Evolutionary conservation across 2,329 filamentous ascomycete genomes (phyloP).

Genomic region (Dactylellina cionopaga): DNA sequence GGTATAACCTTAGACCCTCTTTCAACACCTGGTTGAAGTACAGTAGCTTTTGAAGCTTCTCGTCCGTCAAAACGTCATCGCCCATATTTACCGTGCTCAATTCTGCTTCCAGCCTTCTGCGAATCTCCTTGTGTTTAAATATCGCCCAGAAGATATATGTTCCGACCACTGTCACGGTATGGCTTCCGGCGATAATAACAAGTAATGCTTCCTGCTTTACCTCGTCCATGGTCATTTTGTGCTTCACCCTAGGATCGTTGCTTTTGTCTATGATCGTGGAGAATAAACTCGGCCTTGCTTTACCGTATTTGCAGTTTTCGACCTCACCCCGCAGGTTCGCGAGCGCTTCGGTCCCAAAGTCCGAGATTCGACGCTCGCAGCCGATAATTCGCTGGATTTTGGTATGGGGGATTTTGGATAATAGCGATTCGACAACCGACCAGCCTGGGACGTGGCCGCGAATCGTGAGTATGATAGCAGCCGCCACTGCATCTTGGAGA

Average conservation of each 20-base stretch:
- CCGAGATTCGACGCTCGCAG: neutral
- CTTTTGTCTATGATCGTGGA: neutral
- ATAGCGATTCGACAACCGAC: neutral
- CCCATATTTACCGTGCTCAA: neutral
- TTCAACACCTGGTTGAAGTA: conserved; percentile 29
- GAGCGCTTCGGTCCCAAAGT: conserved; percentile 3
- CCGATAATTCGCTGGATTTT: conserved; percentile 13
- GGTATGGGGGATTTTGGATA: conserved; percentile 19
- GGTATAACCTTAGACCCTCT: conserved; percentile 27
- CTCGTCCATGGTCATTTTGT: conserved; percentile 8
- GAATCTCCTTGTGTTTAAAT: neutral
- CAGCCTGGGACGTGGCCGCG: conserved; percentile 10
- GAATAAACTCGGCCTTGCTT: neutral
- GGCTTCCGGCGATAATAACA: conserved; percentile 5
- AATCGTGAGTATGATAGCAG: neutral
- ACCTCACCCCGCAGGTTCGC: neutral
- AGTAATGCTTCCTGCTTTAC: neutral
- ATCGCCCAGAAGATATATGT: conserved; percentile 36
- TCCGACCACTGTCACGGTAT: conserved; percentile 2
- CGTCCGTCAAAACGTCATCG: conserved; percentile 4
- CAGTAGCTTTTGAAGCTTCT: conserved; percentile 3
- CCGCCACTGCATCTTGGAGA: conserved; percentile 2
- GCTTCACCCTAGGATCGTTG: conserved; percentile 9
- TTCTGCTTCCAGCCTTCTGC: conserved; percentile 18
- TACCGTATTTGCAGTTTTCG: conserved; percentile 1